Conservation (phyloP, 2,329 filamentous ascomycete genomes). For the Scleromitrula shiraiana region DNA sequence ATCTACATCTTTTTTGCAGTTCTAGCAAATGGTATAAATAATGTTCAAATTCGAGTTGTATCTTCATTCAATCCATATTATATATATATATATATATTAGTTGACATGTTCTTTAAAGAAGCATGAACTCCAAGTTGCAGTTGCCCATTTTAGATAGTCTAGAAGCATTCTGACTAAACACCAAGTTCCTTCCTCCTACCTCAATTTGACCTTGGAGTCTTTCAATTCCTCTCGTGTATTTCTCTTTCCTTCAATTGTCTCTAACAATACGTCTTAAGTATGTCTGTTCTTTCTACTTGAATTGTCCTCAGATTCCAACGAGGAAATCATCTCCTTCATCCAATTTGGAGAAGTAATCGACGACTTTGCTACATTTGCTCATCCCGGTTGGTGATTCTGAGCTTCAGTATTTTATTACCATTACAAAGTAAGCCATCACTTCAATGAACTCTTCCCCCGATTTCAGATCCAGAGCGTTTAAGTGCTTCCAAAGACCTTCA, state of each 20-base stretch:
- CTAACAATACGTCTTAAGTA: not conserved
- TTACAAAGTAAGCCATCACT: not conserved
- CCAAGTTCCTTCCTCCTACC: not conserved
- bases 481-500: not conserved
- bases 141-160: too few species aligned
- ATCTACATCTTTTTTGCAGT: too few species aligned
- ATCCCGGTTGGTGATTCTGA: constrained; percentile 13
- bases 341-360: constrained; percentile 15
- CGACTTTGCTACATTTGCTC: constrained; percentile 23
- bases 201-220: not conserved
- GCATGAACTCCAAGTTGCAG: too few species aligned
- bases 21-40: too few species aligned
- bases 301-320: not conserved
- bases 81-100: too few species aligned
- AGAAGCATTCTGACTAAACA: not conserved
- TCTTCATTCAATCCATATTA: too few species aligned
- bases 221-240: constrained; percentile 1
- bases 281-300: constrained; percentile 6
- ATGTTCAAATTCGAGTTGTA: too few species aligned
- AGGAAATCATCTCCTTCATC: constrained; percentile 10
- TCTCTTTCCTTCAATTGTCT: constrained; percentile 10
- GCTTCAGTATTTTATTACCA: constrained; percentile 4
- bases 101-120: too few species aligned
- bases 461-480: not conserved
- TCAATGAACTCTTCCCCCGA: not conserved